phyloP scores from a whole-genome alignment of 257 asterid species.

The Buddleja alternifolia region DNA sequence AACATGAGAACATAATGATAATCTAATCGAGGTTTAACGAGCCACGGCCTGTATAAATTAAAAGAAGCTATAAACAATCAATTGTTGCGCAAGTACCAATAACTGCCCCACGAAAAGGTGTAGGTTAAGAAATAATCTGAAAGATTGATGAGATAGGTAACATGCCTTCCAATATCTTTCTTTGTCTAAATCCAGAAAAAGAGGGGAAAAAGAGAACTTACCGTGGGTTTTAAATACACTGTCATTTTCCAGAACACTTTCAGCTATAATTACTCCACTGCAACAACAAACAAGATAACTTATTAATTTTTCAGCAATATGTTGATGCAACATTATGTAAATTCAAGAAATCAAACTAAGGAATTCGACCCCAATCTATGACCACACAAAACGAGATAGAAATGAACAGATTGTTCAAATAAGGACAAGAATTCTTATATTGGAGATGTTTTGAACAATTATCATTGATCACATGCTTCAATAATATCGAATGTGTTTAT shows the following conservation, averaged over 20 bases:
- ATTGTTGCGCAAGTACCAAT: slow-evolving; percentile 6
- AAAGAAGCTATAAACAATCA: slow-evolving; percentile 6
- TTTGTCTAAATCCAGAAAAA: neutral
- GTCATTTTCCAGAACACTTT: slow-evolving; percentile 62
- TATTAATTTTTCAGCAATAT: neutral
- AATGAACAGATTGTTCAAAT: slow-evolving; percentile 1
- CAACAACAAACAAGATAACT: slow-evolving; percentile 36
- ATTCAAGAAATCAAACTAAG: slow-evolving; percentile 5
- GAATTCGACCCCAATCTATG: neutral
- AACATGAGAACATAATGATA: no score
- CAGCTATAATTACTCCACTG: slow-evolving; percentile 98
- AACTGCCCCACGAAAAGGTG: neutral
- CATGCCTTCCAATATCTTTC: slow-evolving; percentile 8
- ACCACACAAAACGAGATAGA: slow-evolving; percentile 10
- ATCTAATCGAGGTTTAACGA: no score
- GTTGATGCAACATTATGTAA: slow-evolving; percentile 3
- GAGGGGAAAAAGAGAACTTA: slow-evolving; percentile 33
- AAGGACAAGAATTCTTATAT: neutral
- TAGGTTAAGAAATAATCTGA: neutral
- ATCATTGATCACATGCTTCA: neutral
- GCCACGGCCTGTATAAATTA: neutral
- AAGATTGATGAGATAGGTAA: slow-evolving; percentile 10
- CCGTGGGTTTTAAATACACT: slow-evolving; percentile 67
- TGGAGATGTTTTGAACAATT: neutral
- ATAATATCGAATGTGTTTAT: neutral